A percentile compares a stretch with the other conserved stretches of the same genome.
These are phyloP conservation scores for Diaporthe velutina DNA, from an alignment of 2,329 filamentous ascomycete species.

Conservation along the genomic window DNA sequence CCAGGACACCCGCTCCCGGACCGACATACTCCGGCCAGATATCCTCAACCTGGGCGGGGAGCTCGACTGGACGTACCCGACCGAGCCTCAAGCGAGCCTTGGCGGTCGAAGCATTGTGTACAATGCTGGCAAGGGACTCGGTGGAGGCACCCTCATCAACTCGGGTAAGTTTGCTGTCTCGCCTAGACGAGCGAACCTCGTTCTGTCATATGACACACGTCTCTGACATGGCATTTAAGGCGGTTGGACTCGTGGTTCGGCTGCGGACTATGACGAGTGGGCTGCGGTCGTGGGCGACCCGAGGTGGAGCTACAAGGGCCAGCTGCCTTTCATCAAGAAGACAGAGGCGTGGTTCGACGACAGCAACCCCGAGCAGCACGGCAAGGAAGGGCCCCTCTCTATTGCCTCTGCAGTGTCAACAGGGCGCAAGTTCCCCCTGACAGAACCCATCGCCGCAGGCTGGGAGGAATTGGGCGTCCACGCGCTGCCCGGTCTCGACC, in stretches of 20 bases:
- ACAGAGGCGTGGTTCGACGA: constrained; percentile 45
- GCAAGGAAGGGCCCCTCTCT: constrained; percentile 46
- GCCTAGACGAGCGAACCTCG: neutral
- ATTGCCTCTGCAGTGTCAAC: constrained; percentile 43
- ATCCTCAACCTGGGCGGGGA: constrained; percentile 48
- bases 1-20: constrained; percentile 45
- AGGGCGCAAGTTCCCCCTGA: constrained; percentile 50
- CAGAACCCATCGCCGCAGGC: constrained; percentile 45
- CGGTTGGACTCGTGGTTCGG: constrained; percentile 58
- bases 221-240: constrained; percentile 41
- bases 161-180: constrained; percentile 43
- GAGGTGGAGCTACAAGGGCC: constrained; percentile 52
- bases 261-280: constrained; percentile 61
- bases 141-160: constrained; percentile 57
- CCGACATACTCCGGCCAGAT: constrained; percentile 46
- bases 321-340: constrained; percentile 46
- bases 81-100: constrained; percentile 47
- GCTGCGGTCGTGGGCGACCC: constrained; percentile 52
- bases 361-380: constrained; percentile 44
- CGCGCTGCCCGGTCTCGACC: constrained; percentile 41
- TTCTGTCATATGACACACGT: neutral
- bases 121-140: constrained; percentile 54
- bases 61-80: constrained; percentile 53
- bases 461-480: constrained; percentile 50
- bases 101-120: constrained; percentile 44